Evolutionary conservation across 805 yeast genomes (phyloP).

Genomic region (Lipomyces japonicus): DNA sequence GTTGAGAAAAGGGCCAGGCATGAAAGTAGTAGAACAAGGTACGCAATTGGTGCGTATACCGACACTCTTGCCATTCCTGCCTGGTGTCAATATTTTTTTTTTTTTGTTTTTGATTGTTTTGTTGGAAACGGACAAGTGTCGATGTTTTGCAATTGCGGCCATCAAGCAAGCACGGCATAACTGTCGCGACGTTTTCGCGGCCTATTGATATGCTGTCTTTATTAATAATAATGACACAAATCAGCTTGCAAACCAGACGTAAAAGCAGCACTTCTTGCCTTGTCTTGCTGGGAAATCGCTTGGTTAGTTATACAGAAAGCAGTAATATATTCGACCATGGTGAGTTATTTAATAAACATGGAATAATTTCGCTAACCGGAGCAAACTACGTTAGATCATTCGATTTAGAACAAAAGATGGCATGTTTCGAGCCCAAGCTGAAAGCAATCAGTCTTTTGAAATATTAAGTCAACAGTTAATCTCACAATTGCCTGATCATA

Average conservation of each 20-base stretch:
- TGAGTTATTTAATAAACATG: not conserved
- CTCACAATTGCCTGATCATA: conserved; percentile 39
- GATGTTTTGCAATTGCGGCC: not conserved
- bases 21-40: conserved; percentile 22
- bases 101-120: not conserved
- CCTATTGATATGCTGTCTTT: too few species aligned
- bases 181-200: not conserved
- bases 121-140: not conserved
- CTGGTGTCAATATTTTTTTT: not conserved
- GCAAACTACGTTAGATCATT: conserved; percentile 45
- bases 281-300: too few species aligned
- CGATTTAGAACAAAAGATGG: conserved; percentile 86
- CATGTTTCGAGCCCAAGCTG: conserved; percentile 61
- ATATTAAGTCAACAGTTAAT: conserved; percentile 40
- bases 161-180: not conserved
- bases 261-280: too few species aligned
- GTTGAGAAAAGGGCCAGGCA: conserved; percentile 26
- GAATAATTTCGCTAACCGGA: not conserved
- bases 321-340: not conserved
- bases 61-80: conserved; percentile 18
- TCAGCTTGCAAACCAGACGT: too few species aligned
- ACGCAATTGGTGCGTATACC: conserved; percentile 27
- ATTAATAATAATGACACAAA: too few species aligned
- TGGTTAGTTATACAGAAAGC: not conserved
- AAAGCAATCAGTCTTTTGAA: conserved; percentile 43